Base-by-base conservation (phyloP, 768 basidiomycete genomes). In the Hericium coralloides region DNA sequence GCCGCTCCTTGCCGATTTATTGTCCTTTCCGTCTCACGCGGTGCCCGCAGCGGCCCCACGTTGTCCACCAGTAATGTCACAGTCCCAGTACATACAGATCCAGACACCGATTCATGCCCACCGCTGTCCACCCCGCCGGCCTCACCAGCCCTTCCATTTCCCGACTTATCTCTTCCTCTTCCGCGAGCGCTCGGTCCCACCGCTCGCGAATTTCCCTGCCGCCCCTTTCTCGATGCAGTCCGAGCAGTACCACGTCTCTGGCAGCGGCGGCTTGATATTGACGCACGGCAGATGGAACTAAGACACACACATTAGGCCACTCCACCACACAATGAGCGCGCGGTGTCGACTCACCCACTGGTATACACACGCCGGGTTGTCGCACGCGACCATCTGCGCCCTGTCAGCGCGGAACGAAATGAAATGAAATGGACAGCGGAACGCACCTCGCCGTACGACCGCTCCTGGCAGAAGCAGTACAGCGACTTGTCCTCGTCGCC, bases 251-350 rank as follows among this genome's bases (percentile, higher is more conserved):
- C 82, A 84, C 15, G 67, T 67, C 53, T 82, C 81, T 7, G 82
- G 81, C 53, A 81, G 70, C 25, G 79, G 79, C 22, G 77, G 76
- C 61, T 78, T 80, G 54, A 85, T 67, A 55, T 75, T 77, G 56
- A 85, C 81, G 61, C 83, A 85, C 12, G 74, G 73, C 38, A 85
- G 74, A 62, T 85, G 84, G 72, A 84, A 85, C 84, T 85, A 52
- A 36, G 49, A 1, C 31, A 47, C 22, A 48, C 31, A 5, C 31
- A 54, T 22, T 45, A n/a, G 25, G 49, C 25, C 25, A 50, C 15
- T 17, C 18, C 26, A 22, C 23, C 2, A 43, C 18, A 22, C 22
- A 23, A 12, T 52, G 10, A 3, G 26, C 18, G 38, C 52, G 20
- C 31, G 12, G 6, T 17, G 15, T 53, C 20, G 15, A 58, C 62